These are phyloP conservation scores for Albifimbria verrucaria DNA, from an alignment of 2,329 filamentous ascomycete genomes.

Conservation along the genomic window DNA sequence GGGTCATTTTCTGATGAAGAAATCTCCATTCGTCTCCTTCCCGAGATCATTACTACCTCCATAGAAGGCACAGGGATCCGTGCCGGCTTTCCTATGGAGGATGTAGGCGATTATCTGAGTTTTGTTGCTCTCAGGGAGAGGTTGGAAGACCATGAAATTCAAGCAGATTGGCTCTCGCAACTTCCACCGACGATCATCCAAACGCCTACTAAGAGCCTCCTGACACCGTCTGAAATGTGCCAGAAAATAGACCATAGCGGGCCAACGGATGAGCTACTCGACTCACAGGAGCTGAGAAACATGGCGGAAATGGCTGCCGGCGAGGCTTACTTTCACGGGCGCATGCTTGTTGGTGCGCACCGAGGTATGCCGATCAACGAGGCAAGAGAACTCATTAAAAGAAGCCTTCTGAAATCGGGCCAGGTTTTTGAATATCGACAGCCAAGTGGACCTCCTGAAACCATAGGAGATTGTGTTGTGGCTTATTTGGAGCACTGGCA, in stretches of 20 bases:
- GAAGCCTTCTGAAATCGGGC: not conserved
- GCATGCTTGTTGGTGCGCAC: not conserved
- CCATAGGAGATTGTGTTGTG: not conserved
- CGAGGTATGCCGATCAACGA: not conserved
- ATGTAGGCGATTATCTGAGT: not conserved
- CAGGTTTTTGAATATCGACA: not conserved
- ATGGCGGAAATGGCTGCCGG: not conserved
- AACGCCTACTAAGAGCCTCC: not conserved
- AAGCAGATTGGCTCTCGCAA: not conserved
- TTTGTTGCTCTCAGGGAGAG: not conserved
- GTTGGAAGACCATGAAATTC: not conserved
- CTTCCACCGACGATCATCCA: not conserved
- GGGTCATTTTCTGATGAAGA: not conserved
- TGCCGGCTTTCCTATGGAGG: not conserved
- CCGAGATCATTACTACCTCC: not conserved
- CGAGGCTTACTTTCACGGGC: not conserved
- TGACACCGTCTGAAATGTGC: not conserved
- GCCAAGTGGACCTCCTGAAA: not conserved
- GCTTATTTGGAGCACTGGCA: not conserved
- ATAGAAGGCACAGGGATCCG: not conserved
- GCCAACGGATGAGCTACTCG: not conserved
- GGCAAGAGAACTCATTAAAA: not conserved
- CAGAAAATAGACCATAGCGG: not conserved
- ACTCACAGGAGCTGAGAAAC: not conserved
- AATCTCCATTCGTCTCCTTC: not conserved